Evolutionary conservation across 2,329 filamentous ascomycete species (phyloP).

Genomic region (Metarhizium guizhouense): DNA sequence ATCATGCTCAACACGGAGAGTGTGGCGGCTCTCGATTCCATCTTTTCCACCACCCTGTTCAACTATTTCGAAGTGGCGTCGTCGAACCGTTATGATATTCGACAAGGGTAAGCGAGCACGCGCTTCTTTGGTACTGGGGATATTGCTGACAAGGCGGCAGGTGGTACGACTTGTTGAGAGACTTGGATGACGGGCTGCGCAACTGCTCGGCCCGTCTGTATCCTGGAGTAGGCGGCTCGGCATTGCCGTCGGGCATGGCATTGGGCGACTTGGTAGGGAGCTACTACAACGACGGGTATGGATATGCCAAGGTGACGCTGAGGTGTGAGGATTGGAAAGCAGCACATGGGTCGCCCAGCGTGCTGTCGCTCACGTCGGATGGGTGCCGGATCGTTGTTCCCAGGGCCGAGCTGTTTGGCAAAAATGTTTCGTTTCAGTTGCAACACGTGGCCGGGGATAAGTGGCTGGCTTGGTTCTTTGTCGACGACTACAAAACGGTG

Average conservation of each 20-base stretch:
- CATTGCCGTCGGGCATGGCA: constrained; percentile 24
- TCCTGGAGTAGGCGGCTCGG: constrained; percentile 11
- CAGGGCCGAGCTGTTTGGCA: constrained; percentile 11
- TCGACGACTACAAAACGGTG: constrained; percentile 10
- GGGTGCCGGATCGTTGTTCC: constrained; percentile 11
- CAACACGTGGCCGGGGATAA: constrained; percentile 12
- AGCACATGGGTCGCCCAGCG: constrained; percentile 7
- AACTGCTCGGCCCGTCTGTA: constrained; percentile 12
- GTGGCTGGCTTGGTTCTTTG: constrained; percentile 15
- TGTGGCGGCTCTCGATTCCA: constrained; percentile 7
- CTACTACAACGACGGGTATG: constrained; percentile 24
- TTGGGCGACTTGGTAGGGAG: constrained; percentile 31
- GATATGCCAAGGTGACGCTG: constrained; percentile 9
- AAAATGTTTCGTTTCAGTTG: constrained; percentile 10
- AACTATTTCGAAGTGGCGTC: constrained; percentile 12
- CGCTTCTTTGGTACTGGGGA: not conserved
- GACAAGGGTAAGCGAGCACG: constrained; percentile 6
- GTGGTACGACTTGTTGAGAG: constrained; percentile 4
- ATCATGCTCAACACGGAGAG: constrained; percentile 15
- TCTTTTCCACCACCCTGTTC: constrained; percentile 15
- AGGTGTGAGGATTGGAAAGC: constrained; percentile 9
- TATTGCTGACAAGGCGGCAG: not conserved
- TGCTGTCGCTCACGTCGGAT: constrained; percentile 2
- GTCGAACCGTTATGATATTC: constrained; percentile 8
- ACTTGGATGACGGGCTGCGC: constrained; percentile 3